Base-by-base conservation (phyloP, 2,329 filamentous ascomycete species). In the Monascus ruber region DNA sequence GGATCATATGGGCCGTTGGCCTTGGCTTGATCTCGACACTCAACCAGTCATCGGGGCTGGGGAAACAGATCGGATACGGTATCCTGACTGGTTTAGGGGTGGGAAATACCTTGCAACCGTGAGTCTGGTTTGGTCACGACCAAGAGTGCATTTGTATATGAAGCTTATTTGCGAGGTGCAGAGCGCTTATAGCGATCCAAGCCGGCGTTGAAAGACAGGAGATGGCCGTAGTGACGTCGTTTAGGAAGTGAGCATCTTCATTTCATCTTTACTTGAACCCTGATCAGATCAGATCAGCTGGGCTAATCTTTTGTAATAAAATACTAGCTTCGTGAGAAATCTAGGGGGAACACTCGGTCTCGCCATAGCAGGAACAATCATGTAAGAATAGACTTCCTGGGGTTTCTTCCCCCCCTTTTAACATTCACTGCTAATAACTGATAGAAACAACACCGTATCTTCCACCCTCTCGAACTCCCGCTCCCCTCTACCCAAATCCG, bases 51-150 rank as follows among this genome's bases (percentile, higher is more conserved):
- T 68, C 72, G 0, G 64, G 68, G 0, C 43, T 76, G 0, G 72
- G 62, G 2, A 74, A 74, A 42, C 71, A 75, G 42, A 67, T 76
- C 33, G 72, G 73, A 2, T 76, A 74, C 44, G 66, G 64, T 0
- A 50, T 76, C 6, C 52, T 77, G 17, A 74, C 72, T 17, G 68
- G 70, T 31, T 57, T 71, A 0, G 71, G 71, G 1, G 67, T 73
- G 10, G 70, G 71, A 2, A 71, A 73, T 36, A 74, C 70, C 2
- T 51, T 74, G 25, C 70, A 73, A 42, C 70, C 70, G 50, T 59
- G 40, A 34, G 48, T 44, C 24, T 10, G 11, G 5, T 8, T 17
- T 17, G 17, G 3, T 17, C 17, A 17, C 3, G 17, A 17, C 17
- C 17, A 17, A 17, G 17, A 17, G 17, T 17, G 17, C 17, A 17